Evolutionary conservation across 2,329 filamentous ascomycete species (phyloP), one percentile per base, ranked within the genome.

Genomic region (Ceratocystis lukuohia): DNA sequence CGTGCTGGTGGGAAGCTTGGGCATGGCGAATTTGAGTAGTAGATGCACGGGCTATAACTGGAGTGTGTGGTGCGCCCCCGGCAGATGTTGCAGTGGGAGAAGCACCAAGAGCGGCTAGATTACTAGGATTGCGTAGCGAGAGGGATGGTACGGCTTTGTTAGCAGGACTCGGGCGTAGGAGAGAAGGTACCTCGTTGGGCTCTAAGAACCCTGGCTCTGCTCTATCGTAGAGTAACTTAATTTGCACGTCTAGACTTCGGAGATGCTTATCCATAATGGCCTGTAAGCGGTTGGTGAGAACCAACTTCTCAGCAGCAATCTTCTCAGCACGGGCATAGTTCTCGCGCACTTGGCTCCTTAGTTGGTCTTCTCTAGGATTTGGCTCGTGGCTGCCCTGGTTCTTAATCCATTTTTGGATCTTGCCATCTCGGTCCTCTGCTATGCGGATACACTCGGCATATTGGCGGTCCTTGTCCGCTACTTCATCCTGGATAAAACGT

Each of bases 331-430:
- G 83, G 69, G 82, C 81, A 71, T 82, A 93, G 72, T 85, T 86
- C 68, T 89, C 84, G 65, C 80, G 76, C 70, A 93, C 87, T 65
- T 82, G 81, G 61, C 84, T 82, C 65, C 84, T 82, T 72, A 89
- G 82, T 15, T 80, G 75, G 12, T 88, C 85, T 76, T 95, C 89
- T 72, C 89, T 89, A 0, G 89, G 88, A 71, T 93, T 90, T 41
- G 81, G 79, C 64, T 85, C 80, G 71, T 89, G 84, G 71, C 87
- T 89, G 69, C 88, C 87, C 70, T 93, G 88, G 20, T 82, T 77
- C 71, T 88, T 89, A 74, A 93, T 89, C 79, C 86, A 92, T 76
- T 88, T 90, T 73, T 95, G 89, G 50, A 94, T 84, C 72, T 86
- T 86, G 65, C 76, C 81, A 72, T 95, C 89, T 70, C 87, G 85